Conservation (phyloP, 345 rosid species). For the Stellera chamaejasme region DNA sequence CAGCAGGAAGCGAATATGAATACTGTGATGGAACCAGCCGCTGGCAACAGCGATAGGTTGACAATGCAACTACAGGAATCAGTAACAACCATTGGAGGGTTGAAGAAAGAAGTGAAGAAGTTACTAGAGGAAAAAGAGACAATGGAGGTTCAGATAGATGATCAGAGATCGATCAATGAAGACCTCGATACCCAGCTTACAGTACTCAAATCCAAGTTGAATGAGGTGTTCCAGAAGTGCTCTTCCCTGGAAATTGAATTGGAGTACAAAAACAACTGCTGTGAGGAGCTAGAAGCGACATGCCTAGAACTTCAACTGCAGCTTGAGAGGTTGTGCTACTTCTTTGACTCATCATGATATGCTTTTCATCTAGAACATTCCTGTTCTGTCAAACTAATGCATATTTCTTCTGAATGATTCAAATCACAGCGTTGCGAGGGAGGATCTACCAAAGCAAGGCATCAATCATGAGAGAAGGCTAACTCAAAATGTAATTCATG, state of each 20-base stretch:
- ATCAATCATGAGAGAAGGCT: constrained; percentile 35
- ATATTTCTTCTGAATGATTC: constrained; percentile 8
- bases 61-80: constrained; percentile 32
- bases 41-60: constrained; percentile 28
- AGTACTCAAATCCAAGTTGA: constrained; percentile 53
- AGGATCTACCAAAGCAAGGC: constrained; percentile 28
- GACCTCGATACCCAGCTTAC: constrained; percentile 84
- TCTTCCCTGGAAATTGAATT: constrained; percentile 78
- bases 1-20: constrained; percentile 34
- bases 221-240: constrained; percentile 59
- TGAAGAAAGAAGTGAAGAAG: constrained; percentile 39
- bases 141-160: constrained; percentile 62
- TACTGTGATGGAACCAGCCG: constrained; percentile 26
- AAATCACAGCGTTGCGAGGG: constrained; percentile 47
- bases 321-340: constrained; percentile 62
- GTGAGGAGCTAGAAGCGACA: constrained; percentile 81
- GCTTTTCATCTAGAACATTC: constrained; percentile 4
- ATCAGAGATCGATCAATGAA: constrained; percentile 60
- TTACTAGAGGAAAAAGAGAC: constrained; percentile 42
- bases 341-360: background rate
- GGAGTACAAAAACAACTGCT: constrained; percentile 68
- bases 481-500: constrained; percentile 46
- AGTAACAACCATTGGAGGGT: constrained; percentile 31
- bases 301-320: constrained; percentile 94
- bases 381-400: background rate